Conservation (phyloP, 2,329 filamentous ascomycete species). For the Xylariaceae sp. region DNA sequence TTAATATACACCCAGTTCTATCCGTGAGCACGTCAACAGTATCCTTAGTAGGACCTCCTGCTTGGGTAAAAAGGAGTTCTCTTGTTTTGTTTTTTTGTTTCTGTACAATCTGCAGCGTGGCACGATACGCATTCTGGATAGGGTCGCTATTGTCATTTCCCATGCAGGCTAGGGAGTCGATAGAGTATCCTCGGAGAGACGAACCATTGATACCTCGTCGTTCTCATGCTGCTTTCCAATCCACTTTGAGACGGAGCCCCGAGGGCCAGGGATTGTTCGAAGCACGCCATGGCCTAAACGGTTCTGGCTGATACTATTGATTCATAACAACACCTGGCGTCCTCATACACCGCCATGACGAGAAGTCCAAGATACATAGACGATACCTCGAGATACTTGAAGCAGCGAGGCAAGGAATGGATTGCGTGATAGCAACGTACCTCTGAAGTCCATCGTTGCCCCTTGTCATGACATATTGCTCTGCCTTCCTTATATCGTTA, state of each 20-base stretch:
- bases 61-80: background rate
- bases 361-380: background rate
- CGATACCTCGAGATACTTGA: background rate
- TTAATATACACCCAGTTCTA: background rate
- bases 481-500: background rate
- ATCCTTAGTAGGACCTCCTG: background rate
- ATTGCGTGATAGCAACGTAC: constrained; percentile 12
- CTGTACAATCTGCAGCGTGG: background rate
- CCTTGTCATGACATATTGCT: background rate
- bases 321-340: background rate
- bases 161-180: background rate
- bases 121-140: background rate
- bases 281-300: background rate
- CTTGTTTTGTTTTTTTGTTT: background rate
- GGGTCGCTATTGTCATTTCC: background rate
- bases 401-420: background rate
- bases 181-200: background rate
- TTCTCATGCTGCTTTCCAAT: background rate
- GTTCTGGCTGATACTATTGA: background rate
- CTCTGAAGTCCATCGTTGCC: background rate
- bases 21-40: background rate
- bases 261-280: background rate
- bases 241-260: background rate
- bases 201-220: background rate
- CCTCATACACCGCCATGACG: background rate